Conservation (phyloP, 495 filamentous ascomycete genomes). For the Articulospora tetracladia region DNA sequence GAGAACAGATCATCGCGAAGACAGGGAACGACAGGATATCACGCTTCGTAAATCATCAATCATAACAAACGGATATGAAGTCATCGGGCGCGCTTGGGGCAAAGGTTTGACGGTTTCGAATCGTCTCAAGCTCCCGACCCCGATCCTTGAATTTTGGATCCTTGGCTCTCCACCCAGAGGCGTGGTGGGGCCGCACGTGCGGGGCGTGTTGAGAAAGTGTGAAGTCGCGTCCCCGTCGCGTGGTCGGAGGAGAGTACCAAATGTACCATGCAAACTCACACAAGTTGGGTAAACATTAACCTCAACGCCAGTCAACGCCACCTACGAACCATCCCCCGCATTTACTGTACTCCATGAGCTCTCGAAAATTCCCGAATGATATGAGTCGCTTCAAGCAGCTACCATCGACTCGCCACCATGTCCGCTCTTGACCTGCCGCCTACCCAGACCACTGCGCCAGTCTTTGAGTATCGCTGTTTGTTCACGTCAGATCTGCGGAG, state of each 20-base stretch:
- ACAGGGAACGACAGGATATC: neutral
- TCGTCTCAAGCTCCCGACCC: neutral
- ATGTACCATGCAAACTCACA: no score
- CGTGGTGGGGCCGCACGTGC: neutral
- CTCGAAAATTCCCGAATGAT: neutral
- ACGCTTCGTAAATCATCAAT: neutral
- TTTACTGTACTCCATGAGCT: neutral
- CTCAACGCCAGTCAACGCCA: no score
- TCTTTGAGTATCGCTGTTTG: conserved; percentile 77
- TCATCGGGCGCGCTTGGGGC: neutral
- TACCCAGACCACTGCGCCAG: conserved; percentile 64
- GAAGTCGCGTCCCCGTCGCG: neutral
- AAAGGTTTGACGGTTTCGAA: neutral
- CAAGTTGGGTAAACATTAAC: no score
- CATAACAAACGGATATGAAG: neutral
- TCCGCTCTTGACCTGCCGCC: conserved; percentile 15
- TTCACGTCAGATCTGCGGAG: conserved; percentile 80
- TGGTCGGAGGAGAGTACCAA: neutral
- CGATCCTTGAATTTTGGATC: neutral
- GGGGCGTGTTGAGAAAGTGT: neutral
- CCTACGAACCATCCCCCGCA: no score
- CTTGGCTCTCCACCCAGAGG: neutral
- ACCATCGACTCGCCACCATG: neutral
- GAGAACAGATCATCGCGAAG: neutral
- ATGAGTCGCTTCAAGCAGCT: neutral